A percentile compares a stretch with the other conserved stretches of the same genome.
These are phyloP conservation scores for Escovopsis weberi DNA, from an alignment of 2,329 filamentous ascomycete species.

Conservation along the genomic window DNA sequence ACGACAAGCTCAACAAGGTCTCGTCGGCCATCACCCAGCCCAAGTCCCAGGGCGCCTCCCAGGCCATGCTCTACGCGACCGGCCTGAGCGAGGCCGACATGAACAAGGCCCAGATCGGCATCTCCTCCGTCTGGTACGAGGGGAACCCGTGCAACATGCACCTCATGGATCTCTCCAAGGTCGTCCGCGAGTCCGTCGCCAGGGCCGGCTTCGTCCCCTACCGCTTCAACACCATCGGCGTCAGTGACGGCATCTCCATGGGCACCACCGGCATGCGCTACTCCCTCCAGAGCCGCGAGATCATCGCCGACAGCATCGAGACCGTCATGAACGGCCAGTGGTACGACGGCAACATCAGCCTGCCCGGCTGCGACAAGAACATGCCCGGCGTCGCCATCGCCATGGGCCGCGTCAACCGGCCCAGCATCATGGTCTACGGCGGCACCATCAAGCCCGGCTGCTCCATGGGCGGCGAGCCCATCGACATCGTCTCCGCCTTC, in stretches of 20 bases:
- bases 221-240: constrained; percentile 98
- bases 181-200: constrained; percentile 47
- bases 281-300: constrained; percentile 83
- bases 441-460: constrained; percentile 89
- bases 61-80: constrained; percentile 97
- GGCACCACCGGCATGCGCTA: constrained; percentile 95
- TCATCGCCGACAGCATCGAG: constrained; percentile 97
- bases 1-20: constrained; percentile 63
- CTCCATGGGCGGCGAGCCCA: constrained; percentile 56
- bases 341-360: constrained; percentile 95
- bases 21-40: constrained; percentile 83
- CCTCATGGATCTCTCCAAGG: constrained; percentile 72
- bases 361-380: constrained; percentile 98
- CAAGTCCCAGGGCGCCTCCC: constrained; percentile 94
- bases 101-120: constrained; percentile 94
- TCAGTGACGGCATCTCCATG: constrained; percentile 97
- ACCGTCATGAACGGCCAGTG: constrained; percentile 98
- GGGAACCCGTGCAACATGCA: constrained; percentile 99
- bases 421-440: constrained; percentile 94
- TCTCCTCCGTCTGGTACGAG: constrained; percentile 95
- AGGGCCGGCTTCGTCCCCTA: constrained; percentile 75
- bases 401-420: constrained; percentile 88
- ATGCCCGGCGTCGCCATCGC: constrained; percentile 90
- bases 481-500: constrained; percentile 96
- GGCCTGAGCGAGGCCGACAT: constrained; percentile 76